These are phyloP conservation scores for Penicillium sp. DNA, from an alignment of 2,329 filamentous ascomycete genomes.

Conservation along the genomic window DNA sequence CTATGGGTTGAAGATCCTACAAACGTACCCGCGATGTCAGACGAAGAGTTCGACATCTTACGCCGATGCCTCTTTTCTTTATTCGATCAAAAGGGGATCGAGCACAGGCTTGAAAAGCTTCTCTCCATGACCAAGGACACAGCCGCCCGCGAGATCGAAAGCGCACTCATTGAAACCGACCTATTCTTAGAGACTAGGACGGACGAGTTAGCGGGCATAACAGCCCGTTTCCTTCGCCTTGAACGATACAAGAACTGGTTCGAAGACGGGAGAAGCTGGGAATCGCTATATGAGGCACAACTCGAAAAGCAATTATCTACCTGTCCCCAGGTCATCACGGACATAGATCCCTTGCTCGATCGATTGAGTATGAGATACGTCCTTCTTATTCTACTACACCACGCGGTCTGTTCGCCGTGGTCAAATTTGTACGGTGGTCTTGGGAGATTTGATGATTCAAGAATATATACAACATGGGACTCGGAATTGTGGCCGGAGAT, in stretches of 20 bases:
- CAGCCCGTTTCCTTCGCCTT: neutral
- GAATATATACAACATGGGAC: neutral
- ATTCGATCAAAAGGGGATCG: neutral
- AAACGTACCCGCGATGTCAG: neutral
- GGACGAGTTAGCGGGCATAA: neutral
- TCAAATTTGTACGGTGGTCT: neutral
- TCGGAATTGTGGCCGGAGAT: neutral
- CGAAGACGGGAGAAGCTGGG: neutral
- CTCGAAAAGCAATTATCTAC: neutral
- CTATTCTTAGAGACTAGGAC: neutral
- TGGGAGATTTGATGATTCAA: neutral
- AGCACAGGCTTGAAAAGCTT: neutral
- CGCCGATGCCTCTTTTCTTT: neutral
- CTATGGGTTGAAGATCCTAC: neutral
- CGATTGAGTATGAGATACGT: neutral
- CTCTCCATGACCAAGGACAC: neutral
- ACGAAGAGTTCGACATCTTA: neutral
- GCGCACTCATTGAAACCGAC: neutral
- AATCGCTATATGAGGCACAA: neutral
- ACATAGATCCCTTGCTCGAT: neutral
- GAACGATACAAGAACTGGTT: slow-evolving; percentile 3
- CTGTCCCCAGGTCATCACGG: neutral
- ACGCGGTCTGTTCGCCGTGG: neutral
- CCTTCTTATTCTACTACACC: neutral
- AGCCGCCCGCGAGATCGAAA: neutral